Conservation (phyloP, 805 yeast species). For the Yarrowia bubula region DNA sequence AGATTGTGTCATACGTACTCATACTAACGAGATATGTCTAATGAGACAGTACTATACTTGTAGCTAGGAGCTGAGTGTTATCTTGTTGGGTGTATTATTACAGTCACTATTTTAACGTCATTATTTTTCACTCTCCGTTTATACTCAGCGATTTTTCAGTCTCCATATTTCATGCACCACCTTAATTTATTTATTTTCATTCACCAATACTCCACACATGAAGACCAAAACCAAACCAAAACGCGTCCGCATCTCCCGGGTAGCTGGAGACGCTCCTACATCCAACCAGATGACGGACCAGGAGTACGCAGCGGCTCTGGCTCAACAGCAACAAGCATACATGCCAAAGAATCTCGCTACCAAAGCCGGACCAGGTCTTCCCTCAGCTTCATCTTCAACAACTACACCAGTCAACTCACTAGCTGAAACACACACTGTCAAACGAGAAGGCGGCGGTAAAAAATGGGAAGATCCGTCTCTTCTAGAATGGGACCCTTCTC, state of each 20-base stretch:
- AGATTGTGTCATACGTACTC: too few species aligned
- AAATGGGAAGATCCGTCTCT: slow-evolving; percentile 50
- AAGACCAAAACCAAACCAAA: background rate
- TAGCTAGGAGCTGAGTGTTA: too few species aligned
- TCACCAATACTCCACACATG: background rate
- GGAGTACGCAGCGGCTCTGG: slow-evolving; percentile 14
- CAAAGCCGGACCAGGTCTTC: background rate
- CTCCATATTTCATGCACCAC: background rate
- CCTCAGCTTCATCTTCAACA: background rate
- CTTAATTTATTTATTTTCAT: background rate
- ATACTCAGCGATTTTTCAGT: too few species aligned
- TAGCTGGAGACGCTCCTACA: background rate
- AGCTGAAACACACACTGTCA: slow-evolving; percentile 39
- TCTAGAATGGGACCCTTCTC: slow-evolving; percentile 66
- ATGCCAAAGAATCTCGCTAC: slow-evolving; percentile 11
- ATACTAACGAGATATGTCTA: too few species aligned
- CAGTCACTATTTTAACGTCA: too few species aligned
- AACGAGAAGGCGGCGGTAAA: slow-evolving; percentile 48
- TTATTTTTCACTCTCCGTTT: too few species aligned
- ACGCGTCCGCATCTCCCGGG: slow-evolving; percentile 1
- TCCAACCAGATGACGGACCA: slow-evolving; percentile 8
- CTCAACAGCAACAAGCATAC: slow-evolving; percentile 24
- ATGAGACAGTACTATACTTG: too few species aligned
- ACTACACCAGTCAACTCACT: background rate
- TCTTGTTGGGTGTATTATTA: too few species aligned